Conservation (phyloP, 495 filamentous ascomycete genomes). For the Bacidia rubella region DNA sequence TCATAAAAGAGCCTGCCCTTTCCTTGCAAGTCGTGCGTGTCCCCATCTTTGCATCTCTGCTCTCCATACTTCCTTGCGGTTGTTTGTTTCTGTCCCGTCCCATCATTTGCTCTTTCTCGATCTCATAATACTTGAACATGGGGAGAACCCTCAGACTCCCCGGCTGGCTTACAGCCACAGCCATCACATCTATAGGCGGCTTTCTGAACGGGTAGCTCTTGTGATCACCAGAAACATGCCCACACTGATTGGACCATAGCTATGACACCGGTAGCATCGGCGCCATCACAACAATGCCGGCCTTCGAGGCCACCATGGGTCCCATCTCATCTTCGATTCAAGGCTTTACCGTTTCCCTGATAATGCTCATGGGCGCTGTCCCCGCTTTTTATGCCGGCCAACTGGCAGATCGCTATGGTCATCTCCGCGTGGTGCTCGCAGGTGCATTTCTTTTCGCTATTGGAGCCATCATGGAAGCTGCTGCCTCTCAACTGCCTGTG, state of each 20-base stretch:
- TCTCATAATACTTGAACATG: no score
- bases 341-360: conserved; percentile 41
- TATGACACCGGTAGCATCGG: conserved; percentile 54
- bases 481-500: conserved; percentile 34
- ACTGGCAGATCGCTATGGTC: conserved; percentile 44
- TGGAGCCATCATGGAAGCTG: conserved; percentile 39
- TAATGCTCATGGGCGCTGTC: conserved; percentile 47
- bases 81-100: background rate
- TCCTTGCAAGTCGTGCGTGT: background rate
- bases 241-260: conserved; percentile 9
- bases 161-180: background rate
- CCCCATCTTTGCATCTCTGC: background rate
- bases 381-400: conserved; percentile 50
- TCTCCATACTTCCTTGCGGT: background rate
- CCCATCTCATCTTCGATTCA: conserved; percentile 27
- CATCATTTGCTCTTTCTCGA: no score
- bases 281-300: conserved; percentile 45
- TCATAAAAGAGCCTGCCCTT: background rate
- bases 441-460: conserved; percentile 41
- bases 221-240: background rate
- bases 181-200: conserved; percentile 8
- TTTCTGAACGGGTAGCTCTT: conserved; percentile 7
- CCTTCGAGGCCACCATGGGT: conserved; percentile 38
- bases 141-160: background rate
- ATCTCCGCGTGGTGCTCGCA: conserved; percentile 37